Percentiles rank a stretch among this genome's conserved stretches.
These are phyloP conservation scores for Niebla homalea DNA, from an alignment of 495 filamentous ascomycete species.

Conservation along the genomic window DNA sequence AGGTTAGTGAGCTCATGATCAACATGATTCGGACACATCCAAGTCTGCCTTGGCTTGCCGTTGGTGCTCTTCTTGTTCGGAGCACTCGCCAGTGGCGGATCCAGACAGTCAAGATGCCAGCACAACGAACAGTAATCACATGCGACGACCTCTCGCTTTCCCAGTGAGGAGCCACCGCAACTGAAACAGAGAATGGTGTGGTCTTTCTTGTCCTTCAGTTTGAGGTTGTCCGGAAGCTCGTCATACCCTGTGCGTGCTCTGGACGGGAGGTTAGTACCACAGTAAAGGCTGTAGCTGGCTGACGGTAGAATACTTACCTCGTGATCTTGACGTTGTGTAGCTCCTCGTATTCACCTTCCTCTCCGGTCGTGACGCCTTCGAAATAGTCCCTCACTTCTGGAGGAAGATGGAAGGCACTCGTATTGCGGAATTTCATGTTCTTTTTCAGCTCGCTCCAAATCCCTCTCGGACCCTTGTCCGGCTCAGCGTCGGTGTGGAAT, in stretches of 20 bases:
- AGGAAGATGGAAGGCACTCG: conserved; percentile 63
- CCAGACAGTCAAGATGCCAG: conserved; percentile 87
- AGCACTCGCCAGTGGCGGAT: conserved; percentile 68
- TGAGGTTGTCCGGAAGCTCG: conserved; percentile 53
- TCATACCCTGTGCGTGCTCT: conserved; percentile 45
- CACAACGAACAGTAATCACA: conserved; percentile 69
- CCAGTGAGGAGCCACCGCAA: conserved; percentile 48
- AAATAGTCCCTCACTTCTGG: conserved; percentile 54
- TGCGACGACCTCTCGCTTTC: conserved; percentile 51
- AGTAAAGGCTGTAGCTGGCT: not conserved
- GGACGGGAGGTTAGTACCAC: conserved; percentile 9
- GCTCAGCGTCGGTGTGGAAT: conserved; percentile 19
- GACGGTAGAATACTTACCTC: conserved; percentile 22
- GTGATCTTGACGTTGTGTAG: conserved; percentile 21
- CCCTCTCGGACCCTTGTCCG: not conserved
- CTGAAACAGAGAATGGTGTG: conserved; percentile 55
- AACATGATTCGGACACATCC: conserved; percentile 82
- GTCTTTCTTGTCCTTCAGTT: conserved; percentile 51
- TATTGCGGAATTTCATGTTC: conserved; percentile 32
- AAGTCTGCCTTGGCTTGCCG: conserved; percentile 44
- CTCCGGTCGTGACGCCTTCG: conserved; percentile 55
- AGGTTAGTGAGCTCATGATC: conserved; percentile 44
- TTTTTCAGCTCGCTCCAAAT: conserved; percentile 25
- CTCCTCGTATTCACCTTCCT: conserved; percentile 72
- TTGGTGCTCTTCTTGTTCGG: conserved; percentile 33